phyloP scores from a whole-genome alignment of 495 filamentous ascomycete species.

The Tuber indicum region DNA sequence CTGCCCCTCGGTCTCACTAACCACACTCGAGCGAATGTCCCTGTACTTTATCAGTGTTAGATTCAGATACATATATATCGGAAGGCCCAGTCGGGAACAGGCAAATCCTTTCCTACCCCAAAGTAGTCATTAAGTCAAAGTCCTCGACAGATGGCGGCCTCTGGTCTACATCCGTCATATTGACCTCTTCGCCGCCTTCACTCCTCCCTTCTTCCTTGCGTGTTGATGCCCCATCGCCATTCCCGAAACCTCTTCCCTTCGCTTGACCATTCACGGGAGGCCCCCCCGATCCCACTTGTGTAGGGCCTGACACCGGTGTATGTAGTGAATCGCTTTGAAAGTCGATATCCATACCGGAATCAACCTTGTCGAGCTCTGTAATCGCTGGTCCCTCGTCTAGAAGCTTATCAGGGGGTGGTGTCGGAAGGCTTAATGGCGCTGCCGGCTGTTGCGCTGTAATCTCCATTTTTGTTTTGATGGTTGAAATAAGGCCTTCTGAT shows the following conservation, averaged over 20 bases:
- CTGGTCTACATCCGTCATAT: slow-evolving; percentile 28
- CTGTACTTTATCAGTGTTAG: slow-evolving; percentile 50
- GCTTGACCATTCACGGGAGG: slow-evolving; percentile 2
- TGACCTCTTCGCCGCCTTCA: slow-evolving; percentile 19
- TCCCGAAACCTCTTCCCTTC: slow-evolving; percentile 9
- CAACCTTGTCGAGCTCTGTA: slow-evolving; percentile 19
- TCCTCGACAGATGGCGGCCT: slow-evolving; percentile 53
- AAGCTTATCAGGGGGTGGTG: slow-evolving; percentile 32
- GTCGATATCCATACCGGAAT: slow-evolving; percentile 33
- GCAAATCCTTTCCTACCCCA: slow-evolving; percentile 50
- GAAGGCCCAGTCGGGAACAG: slow-evolving; percentile 14
- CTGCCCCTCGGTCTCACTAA: slow-evolving; percentile 60
- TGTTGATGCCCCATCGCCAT: slow-evolving; percentile 5
- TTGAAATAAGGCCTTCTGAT: not conserved
- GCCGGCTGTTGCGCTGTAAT: not conserved
- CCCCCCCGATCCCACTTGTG: slow-evolving; percentile 14
- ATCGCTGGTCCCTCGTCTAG: slow-evolving; percentile 29
- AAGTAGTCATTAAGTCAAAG: slow-evolving; percentile 78
- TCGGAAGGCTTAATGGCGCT: slow-evolving; percentile 34
- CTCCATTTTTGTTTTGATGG: not conserved
- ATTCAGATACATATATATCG: slow-evolving; percentile 29
- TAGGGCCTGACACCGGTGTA: slow-evolving; percentile 26
- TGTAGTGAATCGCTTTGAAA: slow-evolving; percentile 28
- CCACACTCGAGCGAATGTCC: slow-evolving; percentile 94
- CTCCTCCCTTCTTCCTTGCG: slow-evolving; percentile 12